Percentiles rank a stretch among this genome's conserved stretches.
Conservation (phyloP, 108 stramenopile species). For the Nitzschia sp. region DNA sequence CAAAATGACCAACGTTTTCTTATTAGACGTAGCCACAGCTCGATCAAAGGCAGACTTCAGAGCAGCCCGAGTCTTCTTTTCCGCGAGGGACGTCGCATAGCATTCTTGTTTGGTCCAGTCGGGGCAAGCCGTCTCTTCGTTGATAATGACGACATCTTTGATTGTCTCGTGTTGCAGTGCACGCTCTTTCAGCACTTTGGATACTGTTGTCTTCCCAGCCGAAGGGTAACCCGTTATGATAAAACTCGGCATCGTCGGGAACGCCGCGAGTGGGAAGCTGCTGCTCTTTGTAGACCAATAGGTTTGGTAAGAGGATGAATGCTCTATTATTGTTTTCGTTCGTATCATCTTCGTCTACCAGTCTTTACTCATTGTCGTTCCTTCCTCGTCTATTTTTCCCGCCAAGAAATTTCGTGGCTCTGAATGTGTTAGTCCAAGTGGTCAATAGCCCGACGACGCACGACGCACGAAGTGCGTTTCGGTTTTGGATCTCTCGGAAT, state of each 20-base stretch:
- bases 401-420: too few relatives aligned
- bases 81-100: conserved; percentile 58
- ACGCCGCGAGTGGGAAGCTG: too few relatives aligned
- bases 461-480: too few relatives aligned
- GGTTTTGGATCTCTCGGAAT: too few relatives aligned
- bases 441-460: too few relatives aligned
- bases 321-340: too few relatives aligned
- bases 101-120: conserved; percentile 60
- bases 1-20: conserved; percentile 68
- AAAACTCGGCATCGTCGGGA: conserved; percentile 67
- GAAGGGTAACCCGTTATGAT: conserved; percentile 82
- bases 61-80: conserved; percentile 79
- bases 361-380: too few relatives aligned
- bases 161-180: conserved; percentile 57
- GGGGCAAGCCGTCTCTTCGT: conserved; percentile 59
- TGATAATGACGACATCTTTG: conserved; percentile 60
- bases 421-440: too few relatives aligned
- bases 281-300: too few relatives aligned
- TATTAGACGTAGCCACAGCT: conserved; percentile 32
- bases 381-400: too few relatives aligned
- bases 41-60: conserved; percentile 78
- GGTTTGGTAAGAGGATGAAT: too few relatives aligned
- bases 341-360: too few relatives aligned
- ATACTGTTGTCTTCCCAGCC: conserved; percentile 79
- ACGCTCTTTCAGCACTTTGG: conserved; percentile 62